Conservation (phyloP, 805 yeast species). For the Wickerhamomyces sydowiorum region DNA sequence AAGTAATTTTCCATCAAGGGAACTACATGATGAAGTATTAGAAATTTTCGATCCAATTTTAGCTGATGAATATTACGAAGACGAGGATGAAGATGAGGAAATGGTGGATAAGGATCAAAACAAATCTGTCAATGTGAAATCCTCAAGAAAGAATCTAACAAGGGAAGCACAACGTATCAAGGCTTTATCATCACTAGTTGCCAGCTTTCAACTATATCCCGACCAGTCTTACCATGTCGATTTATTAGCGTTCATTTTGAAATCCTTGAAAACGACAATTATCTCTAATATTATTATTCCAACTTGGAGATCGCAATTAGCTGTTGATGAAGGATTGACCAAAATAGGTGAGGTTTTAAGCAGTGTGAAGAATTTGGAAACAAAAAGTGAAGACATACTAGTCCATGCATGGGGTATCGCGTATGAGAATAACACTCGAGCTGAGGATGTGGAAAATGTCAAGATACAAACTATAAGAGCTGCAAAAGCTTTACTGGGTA, state of each 20-base stretch:
- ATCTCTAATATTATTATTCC: slow-evolving; percentile 23
- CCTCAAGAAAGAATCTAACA: slow-evolving; percentile 36
- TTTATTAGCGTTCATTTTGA: slow-evolving; percentile 26
- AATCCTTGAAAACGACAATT: slow-evolving; percentile 21
- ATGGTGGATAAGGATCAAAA: slow-evolving; percentile 17
- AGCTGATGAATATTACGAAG: slow-evolving; percentile 34
- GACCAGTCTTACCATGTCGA: slow-evolving; percentile 14
- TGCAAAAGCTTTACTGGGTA: slow-evolving; percentile 22
- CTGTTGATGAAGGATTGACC: slow-evolving; percentile 36
- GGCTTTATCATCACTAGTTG: slow-evolving; percentile 31
- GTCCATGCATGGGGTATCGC: slow-evolving; percentile 19
- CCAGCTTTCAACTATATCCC: slow-evolving; percentile 23
- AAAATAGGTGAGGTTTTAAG: slow-evolving; percentile 13
- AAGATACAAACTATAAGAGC: slow-evolving; percentile 42
- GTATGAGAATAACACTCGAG: slow-evolving; percentile 26
- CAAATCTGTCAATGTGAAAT: slow-evolving; percentile 28
- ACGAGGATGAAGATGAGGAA: slow-evolving; percentile 30
- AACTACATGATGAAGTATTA: slow-evolving; percentile 28
- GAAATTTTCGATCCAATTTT: slow-evolving; percentile 26
- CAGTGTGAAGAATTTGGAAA: slow-evolving; percentile 3
- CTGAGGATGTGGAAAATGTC: slow-evolving; percentile 51
- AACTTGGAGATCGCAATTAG: slow-evolving; percentile 60
- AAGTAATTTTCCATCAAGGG: slow-evolving; percentile 26
- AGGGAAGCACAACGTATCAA: slow-evolving; percentile 42
- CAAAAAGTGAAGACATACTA: slow-evolving; percentile 6